Base-by-base conservation (phyloP, 1,284 basidiomycete species). In the Malassezia slooffiae region DNA sequence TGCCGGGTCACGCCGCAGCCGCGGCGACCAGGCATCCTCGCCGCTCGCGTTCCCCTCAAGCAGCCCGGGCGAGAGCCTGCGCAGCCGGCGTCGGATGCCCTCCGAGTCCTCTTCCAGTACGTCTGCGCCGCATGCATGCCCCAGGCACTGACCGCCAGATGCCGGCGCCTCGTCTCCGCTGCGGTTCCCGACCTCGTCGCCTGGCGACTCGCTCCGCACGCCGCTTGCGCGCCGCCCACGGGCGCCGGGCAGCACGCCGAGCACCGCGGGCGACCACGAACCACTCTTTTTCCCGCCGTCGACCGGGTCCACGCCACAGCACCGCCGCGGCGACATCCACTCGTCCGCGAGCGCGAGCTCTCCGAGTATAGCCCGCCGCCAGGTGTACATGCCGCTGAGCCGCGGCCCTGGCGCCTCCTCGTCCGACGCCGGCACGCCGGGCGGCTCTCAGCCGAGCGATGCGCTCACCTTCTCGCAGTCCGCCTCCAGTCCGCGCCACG, bases 341-440 rank as follows among this genome's bases (percentile, higher is more conserved):
- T 64, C 61, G 11, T 57, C 56, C 12, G 51, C 52, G 17, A 51
- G 48, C 22, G 45, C 51, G 17, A 52, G 52, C 13, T 67, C 64
- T 9, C 64, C 64, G 23, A 54, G 50, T 11, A 28, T 51, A 26
- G 24, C 46, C n/a, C 45, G 55, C 8, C 41, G 37, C 26, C 49
- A 26, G 26, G 35, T 42, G 39, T 32, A 21, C 29, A 35, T 20
- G 29, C 31, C n/a, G n/a, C n/a, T n/a, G n/a, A n/a, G n/a, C n/a
- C n/a, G 32, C 26, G 33, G 24, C 16, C 51, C 41, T 29, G 38
- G 26, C 40, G 31, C 23, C 27, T 49, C 20, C 47, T 43, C 5
- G 79, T 83, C 62, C 93, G 89, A 71, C 91, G 90, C 87, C 78
- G 85, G 49, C 83, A 83, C 47, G 41, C 38, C 47, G 39, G 34